Evolutionary conservation across 495 filamentous ascomycete genomes (phyloP), one percentile per base, ranked within the genome.

Genomic region (Penicillium tannophilum): DNA sequence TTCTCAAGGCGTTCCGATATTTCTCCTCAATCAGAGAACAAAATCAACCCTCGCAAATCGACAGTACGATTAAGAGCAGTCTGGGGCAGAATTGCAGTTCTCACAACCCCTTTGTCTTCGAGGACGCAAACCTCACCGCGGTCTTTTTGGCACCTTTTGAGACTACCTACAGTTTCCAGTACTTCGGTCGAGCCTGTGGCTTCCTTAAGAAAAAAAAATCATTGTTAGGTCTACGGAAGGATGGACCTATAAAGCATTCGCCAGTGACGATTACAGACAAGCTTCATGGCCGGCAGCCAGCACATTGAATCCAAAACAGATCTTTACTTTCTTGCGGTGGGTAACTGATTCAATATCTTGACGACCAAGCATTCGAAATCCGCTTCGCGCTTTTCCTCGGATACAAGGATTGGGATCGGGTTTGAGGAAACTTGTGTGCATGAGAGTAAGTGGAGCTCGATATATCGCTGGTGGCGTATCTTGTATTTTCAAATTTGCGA

Each of bases 251-350:
- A 10, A 44, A 66, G 58, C 54, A 46, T 20, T 11, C 11, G 28
- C 47, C 24, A 54, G 56, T 16, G 45, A 57, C 28, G 45, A 60
- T 49, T 28, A 51, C 57, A 42, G 46, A 55, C 57, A 54, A 61
- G 35, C 60, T 70, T 66, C 58, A 68, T 70, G 67, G 67, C 64
- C 62, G 63, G 51, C 54, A 49, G 1, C n/a, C 4, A n/a, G 14
- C 39, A 41, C 39, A 17, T 41, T 51, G 39, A 33, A 28, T 50
- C 26, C 7, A 26, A 17, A 30, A n/a, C 47, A 30, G n/a, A 17
- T 14, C 0, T 4, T 50, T 33, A 7, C 26, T 50, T 47, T 31
- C 49, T 44, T 31, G 57, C 14, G n/a, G 26, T 17, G 16, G 26
- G 8, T 54, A 19, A 58, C 63, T 53, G 30, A 30, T 50, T 24